These are phyloP conservation scores for Lyophyllum shimeji DNA, from an alignment of 768 basidiomycete species.

Conservation along the genomic window DNA sequence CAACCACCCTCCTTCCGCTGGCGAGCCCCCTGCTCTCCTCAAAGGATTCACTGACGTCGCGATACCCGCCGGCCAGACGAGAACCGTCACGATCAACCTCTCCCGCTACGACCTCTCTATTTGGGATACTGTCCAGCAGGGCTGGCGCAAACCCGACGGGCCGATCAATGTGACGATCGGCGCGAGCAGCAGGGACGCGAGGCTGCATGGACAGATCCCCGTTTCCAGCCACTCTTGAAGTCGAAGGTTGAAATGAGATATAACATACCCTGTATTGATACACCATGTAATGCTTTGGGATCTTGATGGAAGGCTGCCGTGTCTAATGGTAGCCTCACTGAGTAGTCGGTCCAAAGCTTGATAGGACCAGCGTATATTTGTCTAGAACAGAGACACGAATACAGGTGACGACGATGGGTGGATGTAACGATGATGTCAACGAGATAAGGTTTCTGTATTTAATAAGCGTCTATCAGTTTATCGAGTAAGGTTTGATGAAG, in stretches of 20 bases:
- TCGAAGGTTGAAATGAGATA: too few species aligned
- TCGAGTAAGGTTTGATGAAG: too few species aligned
- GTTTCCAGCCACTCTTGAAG: neutral
- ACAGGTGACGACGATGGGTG: too few species aligned
- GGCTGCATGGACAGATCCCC: conserved; percentile 45
- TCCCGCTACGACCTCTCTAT: conserved; percentile 71
- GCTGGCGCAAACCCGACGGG: conserved; percentile 72
- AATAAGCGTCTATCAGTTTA: too few species aligned
- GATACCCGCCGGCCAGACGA: conserved; percentile 45
- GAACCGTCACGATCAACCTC: conserved; percentile 51
- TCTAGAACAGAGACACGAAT: too few species aligned
- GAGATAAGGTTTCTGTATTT: too few species aligned
- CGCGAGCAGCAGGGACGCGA: conserved; percentile 63
- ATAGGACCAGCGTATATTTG: too few species aligned
- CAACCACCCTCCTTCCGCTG: conserved; percentile 59
- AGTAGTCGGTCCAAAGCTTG: too few species aligned
- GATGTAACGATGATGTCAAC: too few species aligned
- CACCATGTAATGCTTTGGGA: neutral
- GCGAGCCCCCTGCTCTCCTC: conserved; percentile 71
- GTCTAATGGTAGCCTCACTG: too few species aligned
- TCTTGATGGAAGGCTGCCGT: too few species aligned
- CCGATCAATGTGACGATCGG: conserved; percentile 63
- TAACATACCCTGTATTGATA: neutral
- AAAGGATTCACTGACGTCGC: conserved; percentile 68
- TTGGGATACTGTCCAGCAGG: conserved; percentile 74